Evolutionary conservation across 768 basidiomycete species (phyloP).

Genomic region (Rhodocollybia butyracea): DNA sequence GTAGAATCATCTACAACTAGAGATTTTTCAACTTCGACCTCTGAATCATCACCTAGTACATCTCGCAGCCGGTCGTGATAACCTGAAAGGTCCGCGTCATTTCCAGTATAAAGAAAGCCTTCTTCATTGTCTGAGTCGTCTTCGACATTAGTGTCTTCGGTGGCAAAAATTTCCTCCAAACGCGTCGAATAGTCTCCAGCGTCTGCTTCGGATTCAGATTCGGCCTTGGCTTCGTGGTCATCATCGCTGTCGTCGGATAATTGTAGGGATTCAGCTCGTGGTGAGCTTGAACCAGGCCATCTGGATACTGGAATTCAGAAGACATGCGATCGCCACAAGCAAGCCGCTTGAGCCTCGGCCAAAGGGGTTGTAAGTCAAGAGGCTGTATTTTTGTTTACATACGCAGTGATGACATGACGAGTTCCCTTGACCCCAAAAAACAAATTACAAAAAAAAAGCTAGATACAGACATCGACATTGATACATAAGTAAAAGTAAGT

Average conservation of each 20-base stretch:
- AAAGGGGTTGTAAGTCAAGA: neutral
- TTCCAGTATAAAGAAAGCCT: conserved; percentile 70
- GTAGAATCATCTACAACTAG: conserved; percentile 37
- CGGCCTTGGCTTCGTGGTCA: too few species aligned
- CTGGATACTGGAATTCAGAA: neutral
- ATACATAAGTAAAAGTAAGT: too few species aligned
- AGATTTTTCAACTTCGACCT: conserved; percentile 42
- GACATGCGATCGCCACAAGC: neutral
- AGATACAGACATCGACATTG: neutral
- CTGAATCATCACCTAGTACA: conserved; percentile 64
- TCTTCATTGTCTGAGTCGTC: conserved; percentile 53
- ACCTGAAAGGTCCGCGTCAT: conserved; percentile 53
- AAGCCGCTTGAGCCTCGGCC: neutral
- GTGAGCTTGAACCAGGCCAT: neutral
- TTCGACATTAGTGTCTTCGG: conserved; percentile 27
- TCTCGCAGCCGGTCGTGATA: conserved; percentile 72
- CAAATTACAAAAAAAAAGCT: neutral
- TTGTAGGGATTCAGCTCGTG: conserved; percentile 13
- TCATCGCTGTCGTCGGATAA: conserved; percentile 42
- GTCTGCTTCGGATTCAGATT: too few species aligned
- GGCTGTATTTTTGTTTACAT: neutral
- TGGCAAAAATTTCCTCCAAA: conserved; percentile 64
- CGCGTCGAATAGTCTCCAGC: conserved; percentile 61
- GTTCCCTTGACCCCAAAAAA: too few species aligned
- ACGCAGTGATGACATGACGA: too few species aligned